These are phyloP conservation scores for Naganishia randhawae DNA, from an alignment of 768 basidiomycete species.

Conservation along the genomic window DNA sequence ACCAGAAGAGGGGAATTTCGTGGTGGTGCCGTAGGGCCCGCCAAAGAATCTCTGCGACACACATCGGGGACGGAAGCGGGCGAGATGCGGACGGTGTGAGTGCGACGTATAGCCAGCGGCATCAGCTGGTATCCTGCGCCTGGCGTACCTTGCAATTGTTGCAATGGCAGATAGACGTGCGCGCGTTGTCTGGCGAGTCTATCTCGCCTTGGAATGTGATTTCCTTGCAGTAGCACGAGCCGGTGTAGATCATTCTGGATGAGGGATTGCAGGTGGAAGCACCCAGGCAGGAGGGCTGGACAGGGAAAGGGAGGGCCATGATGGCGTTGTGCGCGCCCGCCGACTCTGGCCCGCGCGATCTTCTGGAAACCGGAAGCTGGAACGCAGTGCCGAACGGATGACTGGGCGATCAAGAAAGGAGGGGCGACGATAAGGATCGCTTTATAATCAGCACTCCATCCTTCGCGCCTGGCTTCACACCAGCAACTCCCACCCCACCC, in stretches of 20 bases:
- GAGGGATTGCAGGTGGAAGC: not conserved
- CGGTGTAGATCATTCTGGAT: conserved; percentile 12
- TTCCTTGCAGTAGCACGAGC: conserved; percentile 20
- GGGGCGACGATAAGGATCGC: not conserved
- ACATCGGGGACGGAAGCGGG: not conserved
- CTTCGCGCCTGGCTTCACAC: no score
- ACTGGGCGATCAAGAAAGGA: not conserved
- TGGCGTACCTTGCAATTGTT: conserved; percentile 18
- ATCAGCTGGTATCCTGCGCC: no score
- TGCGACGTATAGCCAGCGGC: no score
- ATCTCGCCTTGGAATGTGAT: conserved; percentile 13
- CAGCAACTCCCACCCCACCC: no score
- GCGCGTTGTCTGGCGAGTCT: conserved; percentile 5
- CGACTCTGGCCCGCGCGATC: not conserved
- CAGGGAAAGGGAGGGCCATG: not conserved
- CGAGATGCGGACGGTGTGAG: no score
- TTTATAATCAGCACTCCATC: conserved; percentile 8
- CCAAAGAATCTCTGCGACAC: conserved; percentile 1
- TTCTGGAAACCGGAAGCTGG: not conserved
- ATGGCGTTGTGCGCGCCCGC: not conserved
- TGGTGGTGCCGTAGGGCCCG: conserved; percentile 1
- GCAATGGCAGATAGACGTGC: conserved; percentile 18
- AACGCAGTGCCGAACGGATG: conserved; percentile 14
- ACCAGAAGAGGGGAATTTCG: conserved; percentile 8
- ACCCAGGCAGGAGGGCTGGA: not conserved